Evolutionary conservation across 768 basidiomycete genomes (phyloP).

Genomic region (Austroboletus eburneus): DNA sequence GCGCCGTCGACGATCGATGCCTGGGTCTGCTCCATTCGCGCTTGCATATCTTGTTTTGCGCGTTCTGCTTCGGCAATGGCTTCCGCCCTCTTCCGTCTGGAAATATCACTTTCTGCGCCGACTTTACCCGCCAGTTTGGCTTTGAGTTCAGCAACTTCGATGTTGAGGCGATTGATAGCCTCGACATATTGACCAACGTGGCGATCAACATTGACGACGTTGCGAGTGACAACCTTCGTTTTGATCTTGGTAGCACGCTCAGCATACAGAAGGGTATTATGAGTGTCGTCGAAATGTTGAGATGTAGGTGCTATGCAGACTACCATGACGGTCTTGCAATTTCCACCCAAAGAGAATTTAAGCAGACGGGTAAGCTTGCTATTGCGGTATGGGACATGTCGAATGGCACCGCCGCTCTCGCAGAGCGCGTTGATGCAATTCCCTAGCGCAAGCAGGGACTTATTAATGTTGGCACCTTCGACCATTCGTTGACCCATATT

Average conservation of each 20-base stretch:
- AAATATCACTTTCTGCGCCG: conserved; percentile 55
- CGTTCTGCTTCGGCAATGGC: conserved; percentile 69
- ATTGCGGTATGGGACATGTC: conserved; percentile 95
- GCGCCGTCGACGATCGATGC: conserved; percentile 74
- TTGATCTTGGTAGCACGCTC: conserved; percentile 98
- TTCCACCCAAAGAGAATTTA: conserved; percentile 97
- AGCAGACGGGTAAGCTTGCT: conserved; percentile 96
- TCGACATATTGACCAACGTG: conserved; percentile 95
- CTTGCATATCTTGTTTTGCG: conserved; percentile 66
- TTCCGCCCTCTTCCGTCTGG: conserved; percentile 66
- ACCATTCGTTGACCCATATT: conserved; percentile 99
- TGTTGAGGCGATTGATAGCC: conserved; percentile 85
- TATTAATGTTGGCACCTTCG: conserved; percentile 99
- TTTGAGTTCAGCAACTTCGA: conserved; percentile 82
- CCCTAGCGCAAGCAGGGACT: conserved; percentile 92
- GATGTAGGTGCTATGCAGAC: conserved; percentile 96
- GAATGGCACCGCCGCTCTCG: conserved; percentile 82
- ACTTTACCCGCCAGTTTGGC: conserved; percentile 75
- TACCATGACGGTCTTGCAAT: conserved; percentile 99
- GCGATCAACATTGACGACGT: conserved; percentile 91
- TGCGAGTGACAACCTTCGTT: conserved; percentile 93
- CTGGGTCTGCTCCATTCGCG: conserved; percentile 68
- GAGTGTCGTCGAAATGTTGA: conserved; percentile 95
- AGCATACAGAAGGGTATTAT: conserved; percentile 96
- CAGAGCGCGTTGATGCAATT: conserved; percentile 99